Evolutionary conservation across 495 filamentous ascomycete genomes (phyloP), one percentile per base, ranked within the genome.

Genomic region (Choiromyces venosus): DNA sequence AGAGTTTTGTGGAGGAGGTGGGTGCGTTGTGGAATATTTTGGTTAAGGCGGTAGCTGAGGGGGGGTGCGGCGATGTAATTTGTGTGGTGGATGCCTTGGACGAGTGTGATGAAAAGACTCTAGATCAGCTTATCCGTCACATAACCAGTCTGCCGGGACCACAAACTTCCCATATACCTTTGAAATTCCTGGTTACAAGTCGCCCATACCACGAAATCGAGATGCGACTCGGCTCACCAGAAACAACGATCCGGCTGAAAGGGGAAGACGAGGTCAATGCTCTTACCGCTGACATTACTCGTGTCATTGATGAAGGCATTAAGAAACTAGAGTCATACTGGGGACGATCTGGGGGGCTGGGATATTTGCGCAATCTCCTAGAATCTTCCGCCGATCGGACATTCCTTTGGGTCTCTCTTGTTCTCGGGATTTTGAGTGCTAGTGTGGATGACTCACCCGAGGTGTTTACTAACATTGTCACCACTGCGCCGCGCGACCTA

Each of bases 111-210:
- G 67, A 66, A 35, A 7, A 81, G 16, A 37, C 40, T 16, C 19
- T 79, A 35, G 4, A 5, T 40, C 66, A 18, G 35, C n/a, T 39
- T 39, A 77, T 79, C 33, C 72, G 82, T 21, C n/a, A 29, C 33
- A 1, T 12, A 14, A 68, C 66, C 37, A 10, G 40, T 36, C 29
- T 25, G 19, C n/a, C 19, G 16, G 37, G n/a, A 29, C 25, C n/a
- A 25, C n/a, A 70, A 19, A 70, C 40, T 42, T 42, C 16, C 8
- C 0, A 42, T 42, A 19, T 42, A 18, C 70, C 44, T 67, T 73
- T 85, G 10, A 85, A 84, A 74, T 84, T 85, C 40, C 74, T 86
- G 0, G 72, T 86, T 10, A 86, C 84, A 0, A 86, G 85, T 76
- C 84, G 83, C 21, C 84, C 84, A 21, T 86, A 84, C 68, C 72